A percentile compares a stretch with the other conserved stretches of the same genome.
Evolutionary conservation across 1,139 yeast genomes (phyloP).

Genomic region (Kurtzmaniella natalensis): DNA sequence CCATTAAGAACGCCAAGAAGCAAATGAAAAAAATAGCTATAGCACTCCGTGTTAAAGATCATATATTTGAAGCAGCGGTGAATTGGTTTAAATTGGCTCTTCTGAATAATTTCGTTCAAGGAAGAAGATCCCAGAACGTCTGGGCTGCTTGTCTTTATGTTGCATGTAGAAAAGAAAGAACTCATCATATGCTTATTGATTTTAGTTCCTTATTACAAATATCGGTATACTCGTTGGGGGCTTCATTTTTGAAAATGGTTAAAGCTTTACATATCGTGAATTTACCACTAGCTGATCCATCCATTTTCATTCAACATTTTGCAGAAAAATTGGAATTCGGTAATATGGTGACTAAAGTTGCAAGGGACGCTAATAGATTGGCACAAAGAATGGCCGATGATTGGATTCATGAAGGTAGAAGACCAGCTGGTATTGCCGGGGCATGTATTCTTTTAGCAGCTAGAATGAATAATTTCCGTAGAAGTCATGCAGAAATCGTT

Average conservation of each 20-base stretch:
- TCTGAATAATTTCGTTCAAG: conserved; percentile 87
- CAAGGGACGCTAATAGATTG: conserved; percentile 78
- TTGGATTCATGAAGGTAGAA: conserved; percentile 94
- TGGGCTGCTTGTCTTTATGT: conserved; percentile 91
- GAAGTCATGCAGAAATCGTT: conserved; percentile 91
- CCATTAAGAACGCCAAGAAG: conserved; percentile 74
- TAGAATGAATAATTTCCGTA: conserved; percentile 88
- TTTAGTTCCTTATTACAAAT: conserved; percentile 86
- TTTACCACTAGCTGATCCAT: conserved; percentile 89
- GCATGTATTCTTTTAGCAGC: conserved; percentile 92
- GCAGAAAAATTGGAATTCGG: conserved; percentile 83
- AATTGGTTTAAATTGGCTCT: conserved; percentile 88
- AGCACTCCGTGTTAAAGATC: conserved; percentile 75
- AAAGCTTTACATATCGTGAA: conserved; percentile 69
- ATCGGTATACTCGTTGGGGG: conserved; percentile 91
- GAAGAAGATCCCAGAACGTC: conserved; percentile 90
- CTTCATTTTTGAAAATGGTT: conserved; percentile 89
- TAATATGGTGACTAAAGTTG: conserved; percentile 65
- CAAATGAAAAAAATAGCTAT: conserved; percentile 77
- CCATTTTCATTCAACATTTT: conserved; percentile 88
- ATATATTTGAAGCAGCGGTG: conserved; percentile 79
- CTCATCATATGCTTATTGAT: conserved; percentile 94
- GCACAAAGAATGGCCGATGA: conserved; percentile 91
- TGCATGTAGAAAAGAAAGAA: conserved; percentile 87
- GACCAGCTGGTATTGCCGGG: conserved; percentile 98